Evolutionary conservation across 257 asterid species (phyloP), one percentile per base, ranked within the genome.

Genomic region (Nicotiana undulata): DNA sequence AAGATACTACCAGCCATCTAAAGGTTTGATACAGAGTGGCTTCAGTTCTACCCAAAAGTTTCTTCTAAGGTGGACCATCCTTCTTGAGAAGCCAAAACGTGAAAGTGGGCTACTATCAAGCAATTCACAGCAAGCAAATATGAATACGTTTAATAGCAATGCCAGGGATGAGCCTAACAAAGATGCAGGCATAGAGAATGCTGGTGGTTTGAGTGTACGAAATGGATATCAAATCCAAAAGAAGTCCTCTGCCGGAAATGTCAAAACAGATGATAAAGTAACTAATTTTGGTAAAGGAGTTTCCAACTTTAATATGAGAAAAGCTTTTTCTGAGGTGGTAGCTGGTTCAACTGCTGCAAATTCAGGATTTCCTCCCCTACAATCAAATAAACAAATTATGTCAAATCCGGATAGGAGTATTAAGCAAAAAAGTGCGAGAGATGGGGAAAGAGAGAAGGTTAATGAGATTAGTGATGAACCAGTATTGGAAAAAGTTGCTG

Each of bases 311-410:
- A 83, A 86, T 26, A 89, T 91, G 94, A 89, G 90, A 84, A 95
- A 95, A 81, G 95, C 94, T 9, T 95, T 95, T 84, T 91, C 98
- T 53, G 99, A 95, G 89, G 99, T 95, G 75, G 99, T 95, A 85
- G 96, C 99, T 24, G 99, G 98, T 77, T 85, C 92, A 16, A 84
- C 92, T 53, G 86, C 93, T 84, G 82, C 90, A 60, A 81, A 84
- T 85, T 88, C 97, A 34, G 94, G 85, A 29, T 93, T 93, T 81
- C 98, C 98, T 72, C 97, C 98, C 15, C 98, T 95, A 46, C 86
- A 88, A 74, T 82, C 93, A 32, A 89, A 90, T 84, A 91, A 87
- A 82, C 90, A 86, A 75, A 90, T 87, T 86, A n/a, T 84, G 59
- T 78, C 82, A 65, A 91, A 85, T 76, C 51, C 80, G 29, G 96